Base-by-base conservation (phyloP, 352 stramenopile genomes). In the Pythium guiyangense region DNA sequence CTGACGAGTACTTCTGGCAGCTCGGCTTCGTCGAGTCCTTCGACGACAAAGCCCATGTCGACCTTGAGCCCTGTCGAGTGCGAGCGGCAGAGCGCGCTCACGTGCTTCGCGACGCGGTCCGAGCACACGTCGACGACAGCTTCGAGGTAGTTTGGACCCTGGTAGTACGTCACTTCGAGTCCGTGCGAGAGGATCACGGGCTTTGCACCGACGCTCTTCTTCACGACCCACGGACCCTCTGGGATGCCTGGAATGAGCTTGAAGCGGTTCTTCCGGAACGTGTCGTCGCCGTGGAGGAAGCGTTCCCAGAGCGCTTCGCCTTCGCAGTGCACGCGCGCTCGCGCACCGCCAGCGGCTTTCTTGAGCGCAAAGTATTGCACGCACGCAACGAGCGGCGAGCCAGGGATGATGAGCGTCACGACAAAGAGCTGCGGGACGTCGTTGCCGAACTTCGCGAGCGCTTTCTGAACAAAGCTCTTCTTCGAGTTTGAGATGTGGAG, bases 211-310 rank as follows among this genome's bases (percentile, higher is more conserved):
- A 93, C 81, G 40, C 81, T 90, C 54, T 92, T 91, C 59, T 86
- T 79, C 31, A 95, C 73, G 34, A 95, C 59, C 83, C 83, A 95
- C 27, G 82, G 83, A 0, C 85, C 85, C 25, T 95, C 80, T 11
- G 80, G 75, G 54, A 95, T 75, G 10, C 70, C 75, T 25, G 83
- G 83, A 26, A 95, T 88, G 34, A 95, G 67, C 56, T 95, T 95
- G 49, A 95, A 69, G 12, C 85, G 73, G 52, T 71, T 77, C 56
- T 83, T 81, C 12, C 85, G 83, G 45, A 91, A 93, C 9, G 49
- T 67, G 37, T 89, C 73, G 60, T 91, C 80, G 9, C 74, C 73
- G 18, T 74, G 54, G 15, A 88, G 56, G 45, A 94, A 92, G 22
- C 64, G 68, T 20, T 81, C 67, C 81, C 81, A 94, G 26, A 92